Evolutionary conservation across 2,329 filamentous ascomycete genomes (phyloP).

Genomic region (Apiospora sp.): DNA sequence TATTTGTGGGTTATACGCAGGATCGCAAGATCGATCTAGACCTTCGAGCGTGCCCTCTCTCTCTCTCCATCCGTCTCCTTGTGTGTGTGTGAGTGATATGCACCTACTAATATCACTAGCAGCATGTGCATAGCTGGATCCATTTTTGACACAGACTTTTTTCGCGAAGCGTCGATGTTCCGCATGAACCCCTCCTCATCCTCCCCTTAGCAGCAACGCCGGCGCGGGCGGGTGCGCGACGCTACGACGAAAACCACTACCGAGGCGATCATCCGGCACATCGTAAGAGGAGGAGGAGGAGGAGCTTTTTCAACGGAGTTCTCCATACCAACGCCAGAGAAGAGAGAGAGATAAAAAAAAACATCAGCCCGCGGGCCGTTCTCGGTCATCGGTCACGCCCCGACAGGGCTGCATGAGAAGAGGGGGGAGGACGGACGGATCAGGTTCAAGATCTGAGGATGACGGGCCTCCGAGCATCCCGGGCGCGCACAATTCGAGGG

Average conservation of each 20-base stretch:
- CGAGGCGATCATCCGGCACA: background rate
- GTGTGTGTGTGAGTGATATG: background rate
- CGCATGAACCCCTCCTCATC: background rate
- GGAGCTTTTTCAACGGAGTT: background rate
- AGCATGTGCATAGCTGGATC: background rate
- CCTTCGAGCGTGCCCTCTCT: background rate
- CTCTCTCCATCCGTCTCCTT: background rate
- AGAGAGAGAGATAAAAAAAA: no score
- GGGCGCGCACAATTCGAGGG: background rate
- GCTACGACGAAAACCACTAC: background rate
- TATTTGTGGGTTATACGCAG: background rate
- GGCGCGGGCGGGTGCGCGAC: background rate
- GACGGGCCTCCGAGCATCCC: background rate
- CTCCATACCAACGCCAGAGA: background rate
- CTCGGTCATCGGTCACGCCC: background rate
- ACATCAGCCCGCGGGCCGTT: background rate
- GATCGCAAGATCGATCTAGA: background rate
- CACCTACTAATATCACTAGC: background rate
- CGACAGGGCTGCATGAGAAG: conserved; percentile 3
- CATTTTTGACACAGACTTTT: background rate
- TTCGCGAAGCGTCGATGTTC: background rate
- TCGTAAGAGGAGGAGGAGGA: background rate
- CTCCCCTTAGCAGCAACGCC: background rate
- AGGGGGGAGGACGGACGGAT: background rate
- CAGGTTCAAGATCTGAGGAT: background rate